These are phyloP conservation scores for Filobasidium wieringae DNA, from an alignment of 768 basidiomycete genomes.

Conservation along the genomic window DNA sequence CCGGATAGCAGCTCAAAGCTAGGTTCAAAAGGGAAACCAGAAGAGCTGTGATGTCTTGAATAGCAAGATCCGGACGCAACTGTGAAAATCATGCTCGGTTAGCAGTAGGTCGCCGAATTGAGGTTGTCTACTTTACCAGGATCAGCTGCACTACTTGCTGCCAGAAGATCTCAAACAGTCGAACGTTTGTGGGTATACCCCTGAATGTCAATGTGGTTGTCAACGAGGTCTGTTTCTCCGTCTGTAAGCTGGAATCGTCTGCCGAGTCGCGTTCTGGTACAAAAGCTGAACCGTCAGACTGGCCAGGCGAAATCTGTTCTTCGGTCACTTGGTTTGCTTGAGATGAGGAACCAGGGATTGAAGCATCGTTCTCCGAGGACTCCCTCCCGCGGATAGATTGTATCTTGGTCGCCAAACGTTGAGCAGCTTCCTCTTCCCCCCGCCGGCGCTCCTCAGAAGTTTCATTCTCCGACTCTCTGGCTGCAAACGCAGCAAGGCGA, in stretches of 20 bases:
- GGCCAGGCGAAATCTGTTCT: neutral
- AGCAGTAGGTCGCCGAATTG: too few relatives aligned
- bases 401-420: conserved; percentile 75
- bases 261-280: conserved; percentile 26
- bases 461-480: conserved; percentile 91
- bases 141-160: conserved; percentile 94
- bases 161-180: conserved; percentile 97
- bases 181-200: conserved; percentile 88
- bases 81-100: conserved; percentile 38
- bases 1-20: conserved; percentile 92
- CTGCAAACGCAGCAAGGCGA: conserved; percentile 86
- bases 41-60: conserved; percentile 94
- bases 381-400: conserved; percentile 34
- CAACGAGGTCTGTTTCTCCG: neutral
- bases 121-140: too few relatives aligned
- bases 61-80: conserved; percentile 93
- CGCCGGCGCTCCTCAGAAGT: conserved; percentile 85
- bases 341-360: conserved; percentile 25
- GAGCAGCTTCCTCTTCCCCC: conserved; percentile 86
- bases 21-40: conserved; percentile 90
- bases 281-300: too few relatives aligned
- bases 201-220: too few relatives aligned
- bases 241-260: conserved; percentile 39
- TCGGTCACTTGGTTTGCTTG: conserved; percentile 39
- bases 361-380: conserved; percentile 6